These are phyloP conservation scores for Lentinula edodes DNA, from an alignment of 768 basidiomycete species.

Conservation along the genomic window DNA sequence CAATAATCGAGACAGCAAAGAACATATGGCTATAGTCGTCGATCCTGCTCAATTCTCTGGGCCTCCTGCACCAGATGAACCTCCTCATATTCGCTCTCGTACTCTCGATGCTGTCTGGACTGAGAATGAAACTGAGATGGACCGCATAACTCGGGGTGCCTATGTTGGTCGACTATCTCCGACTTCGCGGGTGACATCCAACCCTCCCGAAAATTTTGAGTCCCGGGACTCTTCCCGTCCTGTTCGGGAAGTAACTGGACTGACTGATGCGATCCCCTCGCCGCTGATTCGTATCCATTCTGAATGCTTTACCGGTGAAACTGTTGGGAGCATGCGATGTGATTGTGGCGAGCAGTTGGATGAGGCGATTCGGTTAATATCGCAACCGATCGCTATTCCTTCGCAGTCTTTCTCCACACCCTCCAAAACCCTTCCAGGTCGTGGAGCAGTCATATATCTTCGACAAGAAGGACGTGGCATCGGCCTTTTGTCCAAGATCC, in stretches of 20 bases:
- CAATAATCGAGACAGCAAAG: conserved; percentile 87
- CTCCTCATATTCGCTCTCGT: conserved; percentile 71
- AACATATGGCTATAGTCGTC: conserved; percentile 93
- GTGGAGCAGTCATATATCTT: conserved; percentile 91
- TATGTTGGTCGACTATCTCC: conserved; percentile 82
- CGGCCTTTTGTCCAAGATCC: conserved; percentile 90
- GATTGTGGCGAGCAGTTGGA: conserved; percentile 99
- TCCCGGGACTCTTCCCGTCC: neutral
- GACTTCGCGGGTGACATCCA: conserved; percentile 40
- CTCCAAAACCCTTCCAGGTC: conserved; percentile 59
- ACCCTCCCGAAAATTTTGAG: conserved; percentile 19
- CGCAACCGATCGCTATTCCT: conserved; percentile 55
- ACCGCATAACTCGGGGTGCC: conserved; percentile 89
- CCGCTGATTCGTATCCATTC: conserved; percentile 95
- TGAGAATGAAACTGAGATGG: conserved; percentile 84
- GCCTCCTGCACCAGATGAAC: conserved; percentile 27
- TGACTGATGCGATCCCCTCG: conserved; percentile 40
- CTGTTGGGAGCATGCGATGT: conserved; percentile 95
- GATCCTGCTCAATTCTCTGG: conserved; percentile 80
- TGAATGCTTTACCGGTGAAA: conserved; percentile 98
- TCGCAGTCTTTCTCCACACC: conserved; percentile 22
- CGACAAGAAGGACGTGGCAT: conserved; percentile 98
- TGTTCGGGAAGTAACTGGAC: neutral
- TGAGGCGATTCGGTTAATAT: conserved; percentile 90
- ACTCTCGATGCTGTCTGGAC: conserved; percentile 83